Percentiles rank a stretch among this genome's conserved stretches.
Evolutionary conservation across 2,329 filamentous ascomycete species (phyloP).

Genomic region (Alternaria atra): DNA sequence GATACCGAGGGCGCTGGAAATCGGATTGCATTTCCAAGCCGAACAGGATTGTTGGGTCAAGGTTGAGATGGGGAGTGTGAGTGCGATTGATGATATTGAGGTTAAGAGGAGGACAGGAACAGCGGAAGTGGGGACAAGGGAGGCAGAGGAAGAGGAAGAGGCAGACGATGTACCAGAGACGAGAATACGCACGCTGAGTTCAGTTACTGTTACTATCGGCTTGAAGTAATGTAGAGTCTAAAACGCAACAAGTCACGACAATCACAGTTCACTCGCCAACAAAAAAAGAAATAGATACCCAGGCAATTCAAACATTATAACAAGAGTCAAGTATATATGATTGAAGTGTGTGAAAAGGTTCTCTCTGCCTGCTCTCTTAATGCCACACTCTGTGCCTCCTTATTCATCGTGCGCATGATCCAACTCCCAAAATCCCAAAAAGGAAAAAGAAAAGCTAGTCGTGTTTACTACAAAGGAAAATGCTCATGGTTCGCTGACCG

Average conservation of each 20-base stretch:
- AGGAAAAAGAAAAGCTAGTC: conserved; percentile 4
- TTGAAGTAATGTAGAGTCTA: conserved; percentile 22
- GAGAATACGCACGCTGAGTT: conserved; percentile 49
- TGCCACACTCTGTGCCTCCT: not conserved
- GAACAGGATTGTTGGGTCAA: conserved; percentile 67
- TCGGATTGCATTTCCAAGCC: conserved; percentile 72
- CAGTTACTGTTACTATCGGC: conserved; percentile 45
- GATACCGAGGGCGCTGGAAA: conserved; percentile 68
- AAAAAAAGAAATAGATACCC: not conserved
- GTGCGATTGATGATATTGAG: conserved; percentile 73
- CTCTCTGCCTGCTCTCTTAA: conserved; percentile 11
- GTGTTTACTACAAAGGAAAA: conserved; percentile 37
- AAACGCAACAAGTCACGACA: no score
- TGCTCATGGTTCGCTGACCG: conserved; percentile 21
- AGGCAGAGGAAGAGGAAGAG: conserved; percentile 24
- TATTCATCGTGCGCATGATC: conserved; percentile 18
- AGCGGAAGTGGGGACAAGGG: conserved; percentile 18
- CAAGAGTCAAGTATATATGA: conserved; percentile 43
- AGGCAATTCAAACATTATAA: not conserved
- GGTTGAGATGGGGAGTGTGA: conserved; percentile 69
- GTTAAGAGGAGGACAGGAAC: conserved; percentile 15
- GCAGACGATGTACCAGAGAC: conserved; percentile 52
- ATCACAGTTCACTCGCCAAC: no score
- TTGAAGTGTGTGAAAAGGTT: conserved; percentile 34
- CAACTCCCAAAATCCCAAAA: conserved; percentile 15